phyloP scores from a whole-genome alignment of 1,284 basidiomycete genomes.

The Mixia osmundae region DNA sequence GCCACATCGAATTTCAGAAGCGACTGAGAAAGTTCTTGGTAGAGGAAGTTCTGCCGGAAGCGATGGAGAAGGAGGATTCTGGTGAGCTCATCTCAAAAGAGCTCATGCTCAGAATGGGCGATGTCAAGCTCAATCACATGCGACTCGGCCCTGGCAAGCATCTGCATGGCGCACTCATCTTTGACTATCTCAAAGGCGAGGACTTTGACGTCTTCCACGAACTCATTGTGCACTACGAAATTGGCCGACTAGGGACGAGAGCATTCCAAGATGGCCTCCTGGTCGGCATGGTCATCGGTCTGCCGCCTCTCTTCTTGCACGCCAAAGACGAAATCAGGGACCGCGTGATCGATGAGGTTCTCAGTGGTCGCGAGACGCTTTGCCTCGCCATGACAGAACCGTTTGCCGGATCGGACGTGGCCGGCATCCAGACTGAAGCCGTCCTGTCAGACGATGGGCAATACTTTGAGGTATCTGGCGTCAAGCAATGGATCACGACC shows the following conservation, averaged over 20 bases:
- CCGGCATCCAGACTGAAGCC: conserved; percentile 40
- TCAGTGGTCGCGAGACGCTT: conserved; percentile 57
- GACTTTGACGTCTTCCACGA: conserved; percentile 77
- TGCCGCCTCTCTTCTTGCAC: not conserved
- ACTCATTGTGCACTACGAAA: conserved; percentile 40
- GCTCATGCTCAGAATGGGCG: conserved; percentile 23
- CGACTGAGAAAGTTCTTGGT: conserved; percentile 18
- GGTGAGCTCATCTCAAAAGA: conserved; percentile 20
- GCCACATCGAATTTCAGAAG: conserved; percentile 24
- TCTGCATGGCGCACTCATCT: conserved; percentile 51
- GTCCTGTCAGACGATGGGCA: conserved; percentile 57
- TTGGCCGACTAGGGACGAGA: conserved; percentile 49
- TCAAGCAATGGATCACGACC: conserved; percentile 23
- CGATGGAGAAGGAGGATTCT: conserved; percentile 18
- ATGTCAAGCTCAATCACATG: conserved; percentile 60
- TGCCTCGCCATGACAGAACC: conserved; percentile 71
- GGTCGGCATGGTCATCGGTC: conserved; percentile 32
- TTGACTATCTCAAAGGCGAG: conserved; percentile 67
- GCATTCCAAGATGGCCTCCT: conserved; percentile 54
- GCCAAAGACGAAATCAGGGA: conserved; percentile 42
- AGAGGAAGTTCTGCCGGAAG: conserved; percentile 15
- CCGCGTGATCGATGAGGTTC: conserved; percentile 52
- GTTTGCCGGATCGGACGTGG: conserved; percentile 26
- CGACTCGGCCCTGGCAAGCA: conserved; percentile 56
- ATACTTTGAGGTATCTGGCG: conserved; percentile 22